Percentiles rank a stretch among this genome's conserved stretches.
Conservation (phyloP, 768 basidiomycete genomes). For the Thelephora aurantiotincta region DNA sequence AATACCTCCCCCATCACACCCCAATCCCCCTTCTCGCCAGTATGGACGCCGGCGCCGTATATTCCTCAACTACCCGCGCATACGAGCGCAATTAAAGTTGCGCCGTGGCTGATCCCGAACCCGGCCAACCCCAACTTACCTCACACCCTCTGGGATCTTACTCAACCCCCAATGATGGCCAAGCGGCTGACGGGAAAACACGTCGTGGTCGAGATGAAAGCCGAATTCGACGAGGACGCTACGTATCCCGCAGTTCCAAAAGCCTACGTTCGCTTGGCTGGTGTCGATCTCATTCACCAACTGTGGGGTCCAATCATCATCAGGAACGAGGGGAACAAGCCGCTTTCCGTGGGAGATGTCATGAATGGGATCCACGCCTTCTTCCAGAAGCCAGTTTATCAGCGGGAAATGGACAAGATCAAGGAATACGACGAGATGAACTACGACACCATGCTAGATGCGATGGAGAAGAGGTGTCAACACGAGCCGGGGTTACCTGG, state of each 20-base stretch:
- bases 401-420: constrained; percentile 14
- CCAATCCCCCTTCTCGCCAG: too few relatives aligned
- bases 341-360: constrained; percentile 28
- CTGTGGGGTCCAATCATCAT: constrained; percentile 37
- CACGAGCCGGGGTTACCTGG: constrained; percentile 25
- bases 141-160: constrained; percentile 19
- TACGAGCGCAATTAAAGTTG: not conserved
- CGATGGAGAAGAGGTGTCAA: constrained; percentile 22
- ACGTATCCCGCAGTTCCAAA: constrained; percentile 12
- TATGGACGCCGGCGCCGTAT: too few relatives aligned
- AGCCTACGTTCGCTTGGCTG: constrained; percentile 13
- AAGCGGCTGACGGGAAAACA: constrained; percentile 18
- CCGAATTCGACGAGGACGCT: constrained; percentile 9
- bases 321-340: constrained; percentile 11
- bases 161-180: constrained; percentile 17
- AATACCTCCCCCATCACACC: too few relatives aligned
- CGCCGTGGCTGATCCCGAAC: constrained; percentile 18
- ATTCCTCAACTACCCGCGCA: too few relatives aligned
- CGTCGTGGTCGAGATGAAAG: constrained; percentile 10
- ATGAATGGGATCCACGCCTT: constrained; percentile 35
- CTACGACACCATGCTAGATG: constrained; percentile 11
- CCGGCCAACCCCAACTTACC: constrained; percentile 17
- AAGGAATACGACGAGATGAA: constrained; percentile 9
- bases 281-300: constrained; percentile 5
- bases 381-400: constrained; percentile 29